phyloP scores from a whole-genome alignment of 208 protist genomes.

The Tritrichomonas musculus region DNA sequence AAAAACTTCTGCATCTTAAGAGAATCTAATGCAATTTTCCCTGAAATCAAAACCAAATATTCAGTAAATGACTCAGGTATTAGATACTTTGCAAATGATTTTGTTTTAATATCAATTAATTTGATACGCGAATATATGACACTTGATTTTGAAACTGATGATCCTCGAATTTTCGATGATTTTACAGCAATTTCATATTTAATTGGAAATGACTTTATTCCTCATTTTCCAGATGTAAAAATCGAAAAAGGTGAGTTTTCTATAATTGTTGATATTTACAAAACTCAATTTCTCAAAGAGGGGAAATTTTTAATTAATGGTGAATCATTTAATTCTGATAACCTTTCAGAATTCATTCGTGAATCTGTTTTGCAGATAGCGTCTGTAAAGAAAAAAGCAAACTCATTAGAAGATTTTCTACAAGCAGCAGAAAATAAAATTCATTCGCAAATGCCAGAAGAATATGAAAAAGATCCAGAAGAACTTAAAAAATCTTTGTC shows the following conservation, averaged over 20 bases:
- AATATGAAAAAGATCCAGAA: not conserved
- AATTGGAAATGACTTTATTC: slow-evolving; percentile 30
- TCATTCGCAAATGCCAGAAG: not conserved
- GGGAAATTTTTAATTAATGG: not conserved
- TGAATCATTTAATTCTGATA: not conserved
- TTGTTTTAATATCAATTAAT: not conserved
- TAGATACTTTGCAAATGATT: not conserved
- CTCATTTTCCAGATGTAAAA: slow-evolving; percentile 19
- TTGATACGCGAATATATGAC: not conserved
- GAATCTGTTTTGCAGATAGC: no score
- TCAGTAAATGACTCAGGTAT: not conserved
- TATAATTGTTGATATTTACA: not conserved
- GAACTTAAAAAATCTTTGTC: not conserved
- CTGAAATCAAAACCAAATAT: not conserved
- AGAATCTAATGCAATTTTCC: not conserved
- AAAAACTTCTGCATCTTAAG: not conserved
- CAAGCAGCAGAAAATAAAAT: not conserved
- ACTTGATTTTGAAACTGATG: not conserved
- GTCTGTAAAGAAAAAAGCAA: not conserved
- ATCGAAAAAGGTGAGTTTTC: not conserved
- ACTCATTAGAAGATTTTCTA: no score
- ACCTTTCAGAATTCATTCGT: not conserved
- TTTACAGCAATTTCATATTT: not conserved
- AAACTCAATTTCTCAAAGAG: not conserved
- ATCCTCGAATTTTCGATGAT: not conserved